A percentile compares a stretch with the other conserved stretches of the same genome.
Evolutionary conservation across 768 basidiomycete species (phyloP).

Genomic region (Pulveroboletus sp.): DNA sequence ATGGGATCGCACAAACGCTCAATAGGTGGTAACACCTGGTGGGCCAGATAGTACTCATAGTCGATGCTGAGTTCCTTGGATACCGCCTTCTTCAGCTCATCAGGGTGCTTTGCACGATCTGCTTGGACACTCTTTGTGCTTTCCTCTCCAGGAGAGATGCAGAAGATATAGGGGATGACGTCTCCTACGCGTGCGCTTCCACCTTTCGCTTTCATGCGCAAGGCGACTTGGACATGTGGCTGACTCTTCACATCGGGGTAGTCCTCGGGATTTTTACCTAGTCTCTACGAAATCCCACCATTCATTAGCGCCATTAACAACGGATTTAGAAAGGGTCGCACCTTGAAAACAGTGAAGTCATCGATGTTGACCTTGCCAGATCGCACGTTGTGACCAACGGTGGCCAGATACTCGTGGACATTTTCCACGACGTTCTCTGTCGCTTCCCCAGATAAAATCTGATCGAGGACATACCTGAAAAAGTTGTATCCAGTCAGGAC

Average conservation of each 20-base stretch:
- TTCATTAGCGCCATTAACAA: not conserved
- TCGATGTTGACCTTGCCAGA: slow-evolving; percentile 78
- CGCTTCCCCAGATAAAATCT: slow-evolving; percentile 85
- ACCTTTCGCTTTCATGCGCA: slow-evolving; percentile 83
- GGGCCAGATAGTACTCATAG: slow-evolving; percentile 84
- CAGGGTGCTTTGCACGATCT: slow-evolving; percentile 88
- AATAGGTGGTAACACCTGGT: slow-evolving; percentile 91
- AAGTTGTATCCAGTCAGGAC: slow-evolving; percentile 1
- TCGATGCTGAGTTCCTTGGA: slow-evolving; percentile 67
- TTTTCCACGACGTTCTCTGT: slow-evolving; percentile 86
- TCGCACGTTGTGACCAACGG: slow-evolving; percentile 73
- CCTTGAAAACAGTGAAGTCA: slow-evolving; percentile 94
- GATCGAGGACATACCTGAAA: slow-evolving; percentile 80
- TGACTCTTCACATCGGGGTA: slow-evolving; percentile 94
- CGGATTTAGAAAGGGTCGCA: slow-evolving; percentile 26
- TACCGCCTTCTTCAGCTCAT: slow-evolving; percentile 74
- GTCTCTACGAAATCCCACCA: slow-evolving; percentile 48
- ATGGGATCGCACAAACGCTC: slow-evolving; percentile 95
- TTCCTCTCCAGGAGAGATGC: slow-evolving; percentile 69
- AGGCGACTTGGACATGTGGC: slow-evolving; percentile 95
- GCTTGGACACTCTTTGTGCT: slow-evolving; percentile 73
- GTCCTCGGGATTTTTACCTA: slow-evolving; percentile 95
- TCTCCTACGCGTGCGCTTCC: slow-evolving; percentile 80
- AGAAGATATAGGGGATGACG: slow-evolving; percentile 95
- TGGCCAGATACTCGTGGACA: slow-evolving; percentile 87